Conservation (phyloP, 495 filamentous ascomycete genomes). For the Talaromyces proteolyticus region DNA sequence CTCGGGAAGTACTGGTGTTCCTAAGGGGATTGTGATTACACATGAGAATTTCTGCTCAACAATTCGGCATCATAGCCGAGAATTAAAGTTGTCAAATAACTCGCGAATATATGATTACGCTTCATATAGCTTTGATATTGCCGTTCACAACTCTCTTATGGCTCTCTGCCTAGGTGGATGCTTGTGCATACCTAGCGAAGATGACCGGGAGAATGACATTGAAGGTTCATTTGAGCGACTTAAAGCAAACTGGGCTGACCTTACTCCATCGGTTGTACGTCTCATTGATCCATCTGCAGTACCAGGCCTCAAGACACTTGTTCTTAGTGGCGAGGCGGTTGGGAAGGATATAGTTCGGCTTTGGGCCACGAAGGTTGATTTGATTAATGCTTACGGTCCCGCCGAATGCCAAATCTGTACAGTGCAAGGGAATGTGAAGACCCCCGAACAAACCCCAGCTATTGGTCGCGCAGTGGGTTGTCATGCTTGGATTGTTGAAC, state of each 20-base stretch:
- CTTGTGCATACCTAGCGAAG: constrained; percentile 43
- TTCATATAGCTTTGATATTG: constrained; percentile 43
- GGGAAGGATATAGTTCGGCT: constrained; percentile 22
- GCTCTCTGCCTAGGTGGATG: constrained; percentile 38
- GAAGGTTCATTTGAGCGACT: constrained; percentile 37
- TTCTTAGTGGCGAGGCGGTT: constrained; percentile 35
- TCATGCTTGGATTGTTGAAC: constrained; percentile 21
- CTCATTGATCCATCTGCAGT: constrained; percentile 20
- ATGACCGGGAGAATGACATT: constrained; percentile 45
- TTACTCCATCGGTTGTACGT: constrained; percentile 40
- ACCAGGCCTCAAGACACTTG: constrained; percentile 31
- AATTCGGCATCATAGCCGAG: constrained; percentile 7
- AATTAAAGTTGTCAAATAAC: constrained; percentile 12
- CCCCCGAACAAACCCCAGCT: background rate
- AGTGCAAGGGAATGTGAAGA: background rate
- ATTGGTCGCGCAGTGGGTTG: constrained; percentile 1
- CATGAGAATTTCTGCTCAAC: constrained; percentile 53
- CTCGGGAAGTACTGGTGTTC: constrained; percentile 24
- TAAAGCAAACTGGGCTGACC: constrained; percentile 34
- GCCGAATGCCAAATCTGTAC: constrained; percentile 8
- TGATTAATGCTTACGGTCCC: constrained; percentile 33
- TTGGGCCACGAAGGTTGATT: constrained; percentile 29
- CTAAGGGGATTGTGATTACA: constrained; percentile 53
- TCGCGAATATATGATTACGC: constrained; percentile 37
- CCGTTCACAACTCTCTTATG: constrained; percentile 36